Percentiles rank a stretch among this genome's conserved stretches.
These are phyloP conservation scores for Penstemon barbatus DNA, from an alignment of 257 asterid species.

Conservation along the genomic window DNA sequence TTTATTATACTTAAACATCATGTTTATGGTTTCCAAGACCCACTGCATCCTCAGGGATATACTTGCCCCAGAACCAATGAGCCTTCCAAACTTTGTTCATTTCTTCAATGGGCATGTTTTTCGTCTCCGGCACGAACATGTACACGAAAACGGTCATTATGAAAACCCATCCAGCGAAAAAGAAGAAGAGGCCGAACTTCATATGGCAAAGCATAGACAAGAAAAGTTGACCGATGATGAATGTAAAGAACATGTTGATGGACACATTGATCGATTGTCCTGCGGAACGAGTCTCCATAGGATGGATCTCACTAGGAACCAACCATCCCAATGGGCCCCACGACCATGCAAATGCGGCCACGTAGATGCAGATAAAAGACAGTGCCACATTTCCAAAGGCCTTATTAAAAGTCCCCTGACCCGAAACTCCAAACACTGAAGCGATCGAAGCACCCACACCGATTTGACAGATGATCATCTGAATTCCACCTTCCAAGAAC, in stretches of 20 bases:
- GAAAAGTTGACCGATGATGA: slow-evolving; percentile 49
- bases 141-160: slow-evolving; percentile 42
- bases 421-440: slow-evolving; percentile 38
- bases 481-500: slow-evolving; percentile 50
- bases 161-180: slow-evolving; percentile 44
- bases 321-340: slow-evolving; percentile 77
- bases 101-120: slow-evolving; percentile 51
- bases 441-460: slow-evolving; percentile 32
- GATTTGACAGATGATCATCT: slow-evolving; percentile 43
- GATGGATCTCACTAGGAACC: slow-evolving; percentile 65
- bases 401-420: slow-evolving; percentile 35
- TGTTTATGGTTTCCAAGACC: slow-evolving; percentile 35
- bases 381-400: slow-evolving; percentile 37
- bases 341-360: slow-evolving; percentile 63
- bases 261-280: slow-evolving; percentile 52
- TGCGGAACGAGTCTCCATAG: slow-evolving; percentile 54
- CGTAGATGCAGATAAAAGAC: slow-evolving; percentile 51
- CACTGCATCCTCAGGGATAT: slow-evolving; percentile 46
- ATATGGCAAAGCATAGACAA: slow-evolving; percentile 42
- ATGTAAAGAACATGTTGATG: slow-evolving; percentile 49
- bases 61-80: slow-evolving; percentile 56
- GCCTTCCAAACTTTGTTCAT: slow-evolving; percentile 53
- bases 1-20: too few species aligned
- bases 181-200: slow-evolving; percentile 52
- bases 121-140: slow-evolving; percentile 54